Base-by-base conservation (phyloP, 1,139 yeast genomes). In the Candida glucosophila region DNA sequence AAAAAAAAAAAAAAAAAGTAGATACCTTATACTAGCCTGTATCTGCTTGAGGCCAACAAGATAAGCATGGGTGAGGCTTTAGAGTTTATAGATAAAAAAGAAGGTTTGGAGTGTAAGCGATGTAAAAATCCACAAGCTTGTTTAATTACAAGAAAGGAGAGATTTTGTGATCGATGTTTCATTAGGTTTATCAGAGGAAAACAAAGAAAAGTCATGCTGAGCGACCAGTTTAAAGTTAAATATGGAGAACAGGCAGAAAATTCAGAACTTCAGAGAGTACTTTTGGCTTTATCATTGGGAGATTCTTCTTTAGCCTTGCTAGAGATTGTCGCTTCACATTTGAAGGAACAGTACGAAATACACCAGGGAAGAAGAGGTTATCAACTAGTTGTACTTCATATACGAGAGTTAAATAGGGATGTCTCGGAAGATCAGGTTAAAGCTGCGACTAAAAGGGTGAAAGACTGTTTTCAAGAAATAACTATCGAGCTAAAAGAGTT, bases 331-430 rank as follows among this genome's bases (percentile, higher is more conserved):
- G 57, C 72, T 3, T 69, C 75, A 3, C 55, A 79, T 33, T 52
- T 80, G 17, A 55, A 61, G 21, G 85, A 78, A 32, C 96, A 86
- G 40, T 40, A 43, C 15, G 44, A 44, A 19, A 64, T 67, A 26
- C 81, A 79, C 41, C 61, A 73, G 20, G 88, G 86, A 1, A 60
- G 64, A 22, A 70, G 70, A 23, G 96, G 95, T 1, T 82, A 81
- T 40, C 67, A 65, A 23, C 41, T 85, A 17, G 59, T 68, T 23
- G 67, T 76, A 2, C 44, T 80, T 4, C 59, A 69, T 34, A 56
- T 80, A 17, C 71, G 71, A 33, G 73, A 70, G 32, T 39, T 26
- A 29, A 34, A 41, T 17, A 27, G 32, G 17, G 31, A 37, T 12
- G 14, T 34, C 7, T 36, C 44, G 13, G 42, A 49, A 27, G 38